Conservation (phyloP, 1,284 basidiomycete species). For the Rhodotorula sp. region DNA sequence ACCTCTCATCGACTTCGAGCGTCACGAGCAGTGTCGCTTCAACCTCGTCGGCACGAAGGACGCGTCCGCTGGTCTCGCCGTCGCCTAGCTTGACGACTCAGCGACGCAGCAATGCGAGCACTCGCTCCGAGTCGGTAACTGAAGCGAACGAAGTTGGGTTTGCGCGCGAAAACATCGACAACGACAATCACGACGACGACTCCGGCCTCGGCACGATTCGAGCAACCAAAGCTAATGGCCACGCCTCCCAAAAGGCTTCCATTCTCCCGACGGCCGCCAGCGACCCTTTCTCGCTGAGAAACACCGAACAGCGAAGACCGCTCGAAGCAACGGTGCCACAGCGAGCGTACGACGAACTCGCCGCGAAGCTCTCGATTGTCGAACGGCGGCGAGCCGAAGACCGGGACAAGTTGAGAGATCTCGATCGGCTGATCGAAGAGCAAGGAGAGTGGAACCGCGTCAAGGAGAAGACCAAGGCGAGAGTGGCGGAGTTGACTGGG, state of each 20-base stretch:
- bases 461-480: slow-evolving; percentile 74
- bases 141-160: not conserved
- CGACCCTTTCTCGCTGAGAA: slow-evolving; percentile 33
- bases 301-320: not conserved
- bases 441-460: slow-evolving; percentile 80
- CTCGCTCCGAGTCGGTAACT: not conserved
- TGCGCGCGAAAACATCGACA: not conserved
- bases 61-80: not conserved
- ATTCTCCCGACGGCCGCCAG: not conserved
- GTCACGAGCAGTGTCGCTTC: not conserved
- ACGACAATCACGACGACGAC: not conserved
- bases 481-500: slow-evolving; percentile 50
- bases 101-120: not conserved
- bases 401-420: slow-evolving; percentile 71
- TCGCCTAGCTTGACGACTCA: not conserved
- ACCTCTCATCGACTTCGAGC: not conserved
- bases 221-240: not conserved
- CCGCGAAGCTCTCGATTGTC: slow-evolving; percentile 76
- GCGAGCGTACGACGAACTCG: slow-evolving; percentile 59
- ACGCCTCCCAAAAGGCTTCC: no score
- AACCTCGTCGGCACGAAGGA: not conserved
- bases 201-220: not conserved
- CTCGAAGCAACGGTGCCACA: slow-evolving; percentile 38
- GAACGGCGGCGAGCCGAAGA: slow-evolving; percentile 86
- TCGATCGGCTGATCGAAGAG: slow-evolving; percentile 79